Evolutionary conservation across 805 yeast species (phyloP).

Genomic region (Kazachstania taianensis): DNA sequence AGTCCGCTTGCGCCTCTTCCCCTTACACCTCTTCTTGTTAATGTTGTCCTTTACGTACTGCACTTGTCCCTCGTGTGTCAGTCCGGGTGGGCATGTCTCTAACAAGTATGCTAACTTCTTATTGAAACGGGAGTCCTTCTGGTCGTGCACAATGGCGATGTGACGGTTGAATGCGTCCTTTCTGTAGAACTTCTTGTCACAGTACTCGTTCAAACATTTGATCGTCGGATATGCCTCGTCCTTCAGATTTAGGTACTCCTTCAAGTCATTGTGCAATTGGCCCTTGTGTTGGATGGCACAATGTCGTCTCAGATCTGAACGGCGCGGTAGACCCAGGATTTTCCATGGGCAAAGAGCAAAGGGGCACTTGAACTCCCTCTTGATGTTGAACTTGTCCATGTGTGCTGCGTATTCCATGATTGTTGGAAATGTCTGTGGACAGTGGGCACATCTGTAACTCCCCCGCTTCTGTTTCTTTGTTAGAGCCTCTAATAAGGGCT

Average conservation of each 20-base stretch:
- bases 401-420: slow-evolving; percentile 34
- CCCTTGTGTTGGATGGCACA: slow-evolving; percentile 38
- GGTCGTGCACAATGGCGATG: slow-evolving; percentile 39
- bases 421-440: slow-evolving; percentile 32
- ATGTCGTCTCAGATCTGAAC: slow-evolving; percentile 41
- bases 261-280: slow-evolving; percentile 21
- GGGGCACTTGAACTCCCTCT: slow-evolving; percentile 37
- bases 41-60: slow-evolving; percentile 2
- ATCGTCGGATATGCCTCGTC: slow-evolving; percentile 25
- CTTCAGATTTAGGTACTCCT: slow-evolving; percentile 20
- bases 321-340: slow-evolving; percentile 38
- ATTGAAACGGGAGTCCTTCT: slow-evolving; percentile 33
- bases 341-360: slow-evolving; percentile 39
- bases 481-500: slow-evolving; percentile 21
- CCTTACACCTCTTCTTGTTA: slow-evolving; percentile 2
- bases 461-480: slow-evolving; percentile 33
- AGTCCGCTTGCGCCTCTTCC: not conserved
- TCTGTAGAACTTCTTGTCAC: slow-evolving; percentile 41
- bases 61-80: slow-evolving; percentile 1
- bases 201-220: slow-evolving; percentile 28
- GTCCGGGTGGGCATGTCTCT: slow-evolving; percentile 15
- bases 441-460: slow-evolving; percentile 39
- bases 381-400: slow-evolving; percentile 33
- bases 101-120: slow-evolving; percentile 24
- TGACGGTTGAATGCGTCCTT: slow-evolving; percentile 48